A percentile compares a stretch with the other conserved stretches of the same genome.
Evolutionary conservation across 2,329 filamentous ascomycete genomes (phyloP).

Genomic region (Cordyceps pruinosa): DNA sequence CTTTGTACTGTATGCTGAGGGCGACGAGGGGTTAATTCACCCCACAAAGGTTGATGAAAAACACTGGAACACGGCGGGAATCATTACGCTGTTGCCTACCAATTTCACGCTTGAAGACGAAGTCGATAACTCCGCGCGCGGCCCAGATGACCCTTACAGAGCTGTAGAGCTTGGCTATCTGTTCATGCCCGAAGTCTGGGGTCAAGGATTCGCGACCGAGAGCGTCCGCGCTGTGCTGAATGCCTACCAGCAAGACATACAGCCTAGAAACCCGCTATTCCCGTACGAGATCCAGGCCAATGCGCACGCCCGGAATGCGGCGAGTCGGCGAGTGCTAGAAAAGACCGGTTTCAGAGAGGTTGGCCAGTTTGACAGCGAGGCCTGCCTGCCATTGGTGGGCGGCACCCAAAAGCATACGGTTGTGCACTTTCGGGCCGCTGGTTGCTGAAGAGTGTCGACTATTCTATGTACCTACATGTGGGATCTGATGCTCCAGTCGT

Average conservation of each 20-base stretch:
- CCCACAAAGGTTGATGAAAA: not conserved
- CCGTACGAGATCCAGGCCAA: not conserved
- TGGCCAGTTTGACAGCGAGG: not conserved
- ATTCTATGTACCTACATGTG: not conserved
- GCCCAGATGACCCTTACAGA: not conserved
- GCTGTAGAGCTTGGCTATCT: slow-evolving; percentile 3
- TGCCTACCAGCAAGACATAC: not conserved
- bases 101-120: not conserved
- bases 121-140: not conserved
- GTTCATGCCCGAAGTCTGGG: not conserved
- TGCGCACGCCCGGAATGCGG: not conserved
- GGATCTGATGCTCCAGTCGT: no score
- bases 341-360: slow-evolving; percentile 1
- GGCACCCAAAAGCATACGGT: not conserved
- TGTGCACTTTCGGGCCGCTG: not conserved
- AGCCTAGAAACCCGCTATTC: not conserved
- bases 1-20: not conserved
- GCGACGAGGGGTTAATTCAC: not conserved
- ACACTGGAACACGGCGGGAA: not conserved
- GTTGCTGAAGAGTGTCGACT: not conserved
- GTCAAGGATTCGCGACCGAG: not conserved
- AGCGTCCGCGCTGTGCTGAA: not conserved
- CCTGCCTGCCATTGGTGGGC: not conserved
- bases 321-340: not conserved
- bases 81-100: not conserved